Evolutionary conservation across 495 filamentous ascomycete genomes (phyloP).

Genomic region (Baudoinia panamericana): DNA sequence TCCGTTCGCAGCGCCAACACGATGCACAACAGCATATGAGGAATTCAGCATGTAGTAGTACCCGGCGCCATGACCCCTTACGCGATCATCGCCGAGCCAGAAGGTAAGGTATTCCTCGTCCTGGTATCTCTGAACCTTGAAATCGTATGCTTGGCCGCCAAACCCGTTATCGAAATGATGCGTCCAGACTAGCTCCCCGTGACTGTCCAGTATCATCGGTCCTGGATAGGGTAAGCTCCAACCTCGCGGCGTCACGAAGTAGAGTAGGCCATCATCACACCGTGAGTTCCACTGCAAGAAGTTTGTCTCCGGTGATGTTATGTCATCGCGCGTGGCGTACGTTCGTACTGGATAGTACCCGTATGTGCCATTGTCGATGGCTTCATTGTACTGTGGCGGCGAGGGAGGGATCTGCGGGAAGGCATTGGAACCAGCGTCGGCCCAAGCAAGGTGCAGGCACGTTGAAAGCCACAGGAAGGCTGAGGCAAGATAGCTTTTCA

Average conservation of each 20-base stretch:
- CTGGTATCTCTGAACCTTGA: slow-evolving; percentile 17
- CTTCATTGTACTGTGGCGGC: slow-evolving; percentile 15
- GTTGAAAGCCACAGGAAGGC: slow-evolving; percentile 17
- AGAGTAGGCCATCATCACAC: slow-evolving; percentile 17
- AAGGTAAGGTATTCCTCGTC: slow-evolving; percentile 32
- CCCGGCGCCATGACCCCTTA: slow-evolving; percentile 38
- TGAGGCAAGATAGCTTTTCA: no score
- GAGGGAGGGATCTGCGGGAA: slow-evolving; percentile 1
- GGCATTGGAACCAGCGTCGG: neutral
- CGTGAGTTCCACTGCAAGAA: slow-evolving; percentile 13
- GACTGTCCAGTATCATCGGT: slow-evolving; percentile 20
- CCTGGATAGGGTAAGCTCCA: slow-evolving; percentile 15
- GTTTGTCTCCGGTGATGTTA: slow-evolving; percentile 16
- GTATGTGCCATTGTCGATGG: slow-evolving; percentile 16
- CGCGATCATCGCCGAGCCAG: slow-evolving; percentile 38
- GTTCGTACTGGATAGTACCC: slow-evolving; percentile 13
- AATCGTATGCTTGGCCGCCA: slow-evolving; percentile 19
- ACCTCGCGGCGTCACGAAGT: slow-evolving; percentile 18
- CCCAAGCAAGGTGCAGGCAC: slow-evolving; percentile 3
- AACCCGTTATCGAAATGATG: slow-evolving; percentile 11
- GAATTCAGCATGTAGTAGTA: slow-evolving; percentile 34
- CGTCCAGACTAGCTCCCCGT: slow-evolving; percentile 15
- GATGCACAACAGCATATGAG: slow-evolving; percentile 15
- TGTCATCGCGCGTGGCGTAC: slow-evolving; percentile 7
- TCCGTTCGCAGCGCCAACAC: slow-evolving; percentile 11